Percentiles rank a stretch among this genome's conserved stretches.
Conservation (phyloP, 257 asterid genomes). For the Ilex aquifolium region DNA sequence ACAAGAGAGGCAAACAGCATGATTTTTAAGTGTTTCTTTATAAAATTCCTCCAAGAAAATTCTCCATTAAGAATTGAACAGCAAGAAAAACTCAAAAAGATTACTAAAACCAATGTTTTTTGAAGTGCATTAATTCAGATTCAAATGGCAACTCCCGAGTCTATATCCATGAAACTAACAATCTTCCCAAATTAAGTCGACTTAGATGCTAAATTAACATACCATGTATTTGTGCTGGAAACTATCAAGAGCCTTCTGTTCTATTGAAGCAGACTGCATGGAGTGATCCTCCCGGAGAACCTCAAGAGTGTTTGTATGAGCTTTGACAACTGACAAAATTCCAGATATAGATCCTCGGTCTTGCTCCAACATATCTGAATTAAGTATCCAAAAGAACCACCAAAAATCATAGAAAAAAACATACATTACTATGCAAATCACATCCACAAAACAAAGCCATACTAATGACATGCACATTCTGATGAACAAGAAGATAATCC, state of each 20-base stretch:
- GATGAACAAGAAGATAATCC: neutral
- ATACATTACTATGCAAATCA: neutral
- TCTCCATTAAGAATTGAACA: neutral
- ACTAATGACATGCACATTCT: neutral
- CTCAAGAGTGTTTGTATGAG: conserved; percentile 48
- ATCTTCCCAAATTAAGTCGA: no score
- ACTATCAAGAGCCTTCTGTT: conserved; percentile 46
- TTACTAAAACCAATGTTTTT: neutral
- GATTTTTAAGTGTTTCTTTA: no score
- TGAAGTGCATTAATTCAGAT: no score
- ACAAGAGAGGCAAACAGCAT: no score
- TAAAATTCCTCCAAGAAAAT: neutral
- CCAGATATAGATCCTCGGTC: conserved; percentile 45
- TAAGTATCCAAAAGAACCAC: neutral
- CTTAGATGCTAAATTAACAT: conserved; percentile 5
- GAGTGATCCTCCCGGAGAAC: conserved; percentile 49
- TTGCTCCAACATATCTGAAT: conserved; percentile 53
- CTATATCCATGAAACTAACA: no score
- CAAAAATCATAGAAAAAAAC: conserved; percentile 4
- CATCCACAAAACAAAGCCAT: neutral
- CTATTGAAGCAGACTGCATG: conserved; percentile 42
- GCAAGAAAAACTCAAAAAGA: neutral
- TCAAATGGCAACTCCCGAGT: no score
- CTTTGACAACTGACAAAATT: conserved; percentile 38
- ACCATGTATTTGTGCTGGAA: conserved; percentile 61